Evolutionary conservation across 176 grass and related monocot genomes (phyloP).

Genomic region (Rhynchospora breviuscula): DNA sequence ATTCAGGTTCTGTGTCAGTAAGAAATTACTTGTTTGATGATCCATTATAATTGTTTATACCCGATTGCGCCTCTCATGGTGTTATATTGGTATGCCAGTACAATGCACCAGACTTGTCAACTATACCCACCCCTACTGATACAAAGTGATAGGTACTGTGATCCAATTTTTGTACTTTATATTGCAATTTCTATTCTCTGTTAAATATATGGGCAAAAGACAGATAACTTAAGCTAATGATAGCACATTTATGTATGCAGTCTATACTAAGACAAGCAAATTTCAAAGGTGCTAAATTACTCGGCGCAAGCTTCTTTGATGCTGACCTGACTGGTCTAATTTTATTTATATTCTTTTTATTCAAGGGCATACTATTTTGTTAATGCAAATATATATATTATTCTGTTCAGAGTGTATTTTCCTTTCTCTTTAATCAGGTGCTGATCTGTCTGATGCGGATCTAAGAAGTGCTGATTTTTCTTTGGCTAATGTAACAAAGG

Average conservation of each 20-base stretch:
- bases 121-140: neutral
- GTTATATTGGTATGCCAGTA: neutral
- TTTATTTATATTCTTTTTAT: neutral
- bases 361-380: neutral
- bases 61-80: neutral
- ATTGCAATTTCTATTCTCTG: neutral
- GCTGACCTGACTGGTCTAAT: conserved; percentile 70
- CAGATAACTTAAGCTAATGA: neutral
- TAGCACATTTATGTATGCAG: conserved; percentile 29
- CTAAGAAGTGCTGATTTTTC: conserved; percentile 63
- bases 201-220: neutral
- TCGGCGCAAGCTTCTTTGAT: conserved; percentile 85
- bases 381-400: neutral
- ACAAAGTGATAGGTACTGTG: neutral
- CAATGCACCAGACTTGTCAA: neutral
- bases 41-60: neutral
- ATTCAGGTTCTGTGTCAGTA: neutral
- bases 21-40: neutral
- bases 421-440: conserved; percentile 34
- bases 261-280: conserved; percentile 74
- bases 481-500: conserved; percentile 69
- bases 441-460: conserved; percentile 68
- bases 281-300: conserved; percentile 74
- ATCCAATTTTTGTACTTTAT: neutral
- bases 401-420: neutral